phyloP scores from a whole-genome alignment of 2,329 filamentous ascomycete species.

The Diaporthe citrichinensis region DNA sequence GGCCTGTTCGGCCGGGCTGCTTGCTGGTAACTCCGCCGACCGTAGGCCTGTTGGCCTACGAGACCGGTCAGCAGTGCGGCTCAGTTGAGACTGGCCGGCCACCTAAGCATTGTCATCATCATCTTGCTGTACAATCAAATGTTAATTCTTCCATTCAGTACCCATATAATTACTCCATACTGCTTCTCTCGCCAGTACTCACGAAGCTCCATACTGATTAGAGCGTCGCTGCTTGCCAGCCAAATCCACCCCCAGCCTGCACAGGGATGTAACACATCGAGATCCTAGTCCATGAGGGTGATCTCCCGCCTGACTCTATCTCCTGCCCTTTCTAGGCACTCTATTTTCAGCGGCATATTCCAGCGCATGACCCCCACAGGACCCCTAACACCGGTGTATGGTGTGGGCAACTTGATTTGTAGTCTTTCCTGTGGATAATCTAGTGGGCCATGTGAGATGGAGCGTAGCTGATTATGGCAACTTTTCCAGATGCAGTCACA shows the following conservation, averaged over 20 bases:
- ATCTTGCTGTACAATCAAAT: too few species aligned
- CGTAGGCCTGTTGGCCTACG: not conserved
- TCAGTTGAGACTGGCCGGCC: slow-evolving; percentile 9
- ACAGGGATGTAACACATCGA: slow-evolving; percentile 3
- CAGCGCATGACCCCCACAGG: too few species aligned
- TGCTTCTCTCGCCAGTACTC: not conserved
- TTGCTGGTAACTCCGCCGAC: not conserved
- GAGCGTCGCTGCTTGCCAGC: not conserved
- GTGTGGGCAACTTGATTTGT: not conserved
- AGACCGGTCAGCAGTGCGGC: not conserved
- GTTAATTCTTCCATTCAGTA: too few species aligned
- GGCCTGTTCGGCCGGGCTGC: not conserved
- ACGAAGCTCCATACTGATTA: too few species aligned
- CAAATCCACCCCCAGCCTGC: not conserved
- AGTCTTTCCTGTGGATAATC: not conserved
- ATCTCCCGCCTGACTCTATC: slow-evolving; percentile 16
- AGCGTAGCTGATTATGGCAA: not conserved
- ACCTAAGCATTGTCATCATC: not conserved
- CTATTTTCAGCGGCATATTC: not conserved
- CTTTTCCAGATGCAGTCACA: not conserved
- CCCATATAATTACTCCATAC: not conserved
- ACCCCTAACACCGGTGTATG: not conserved
- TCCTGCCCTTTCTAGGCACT: not conserved
- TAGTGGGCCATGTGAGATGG: not conserved
- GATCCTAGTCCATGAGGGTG: slow-evolving; percentile 9